Conservation (phyloP, 2,329 filamentous ascomycete genomes). For the Pseudogymnoascus sp. region DNA sequence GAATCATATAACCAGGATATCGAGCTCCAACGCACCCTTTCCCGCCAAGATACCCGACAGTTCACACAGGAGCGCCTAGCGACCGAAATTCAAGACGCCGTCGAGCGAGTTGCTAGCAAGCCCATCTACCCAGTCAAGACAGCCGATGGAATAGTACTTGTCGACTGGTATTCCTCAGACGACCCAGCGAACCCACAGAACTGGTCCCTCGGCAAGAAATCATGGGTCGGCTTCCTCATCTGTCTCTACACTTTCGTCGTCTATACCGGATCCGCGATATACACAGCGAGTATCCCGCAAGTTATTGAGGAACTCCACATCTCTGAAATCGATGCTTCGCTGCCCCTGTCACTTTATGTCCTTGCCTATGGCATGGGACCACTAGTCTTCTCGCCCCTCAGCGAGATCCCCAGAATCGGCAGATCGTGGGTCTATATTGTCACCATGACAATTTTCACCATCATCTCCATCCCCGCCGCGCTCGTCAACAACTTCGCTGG, state of each 20-base stretch:
- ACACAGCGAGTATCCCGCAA: slow-evolving; percentile 39
- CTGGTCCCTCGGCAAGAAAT: slow-evolving; percentile 40
- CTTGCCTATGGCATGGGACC: slow-evolving; percentile 58
- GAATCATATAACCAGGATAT: slow-evolving; percentile 16
- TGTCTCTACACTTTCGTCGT: slow-evolving; percentile 54
- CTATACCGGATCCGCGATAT: slow-evolving; percentile 44
- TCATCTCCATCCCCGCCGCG: slow-evolving; percentile 58
- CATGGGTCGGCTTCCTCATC: slow-evolving; percentile 38
- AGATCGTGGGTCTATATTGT: slow-evolving; percentile 61
- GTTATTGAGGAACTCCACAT: slow-evolving; percentile 49
- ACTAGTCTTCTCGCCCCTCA: slow-evolving; percentile 58
- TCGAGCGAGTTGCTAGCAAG: slow-evolving; percentile 35
- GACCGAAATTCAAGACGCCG: slow-evolving; percentile 31
- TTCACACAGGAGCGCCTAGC: slow-evolving; percentile 33
- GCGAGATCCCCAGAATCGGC: slow-evolving; percentile 60
- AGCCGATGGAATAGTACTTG: slow-evolving; percentile 44
- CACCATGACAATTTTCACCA: slow-evolving; percentile 61
- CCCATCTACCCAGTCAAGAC: slow-evolving; percentile 42
- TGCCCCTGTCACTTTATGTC: slow-evolving; percentile 57
- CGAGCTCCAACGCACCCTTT: slow-evolving; percentile 18
- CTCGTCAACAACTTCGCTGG: slow-evolving; percentile 56
- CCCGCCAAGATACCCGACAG: slow-evolving; percentile 23
- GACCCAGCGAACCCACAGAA: slow-evolving; percentile 51
- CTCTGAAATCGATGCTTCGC: slow-evolving; percentile 42
- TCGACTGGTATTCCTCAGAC: slow-evolving; percentile 49